Conservation (phyloP, 2,329 filamentous ascomycete species). For the Alternaria longipes region DNA sequence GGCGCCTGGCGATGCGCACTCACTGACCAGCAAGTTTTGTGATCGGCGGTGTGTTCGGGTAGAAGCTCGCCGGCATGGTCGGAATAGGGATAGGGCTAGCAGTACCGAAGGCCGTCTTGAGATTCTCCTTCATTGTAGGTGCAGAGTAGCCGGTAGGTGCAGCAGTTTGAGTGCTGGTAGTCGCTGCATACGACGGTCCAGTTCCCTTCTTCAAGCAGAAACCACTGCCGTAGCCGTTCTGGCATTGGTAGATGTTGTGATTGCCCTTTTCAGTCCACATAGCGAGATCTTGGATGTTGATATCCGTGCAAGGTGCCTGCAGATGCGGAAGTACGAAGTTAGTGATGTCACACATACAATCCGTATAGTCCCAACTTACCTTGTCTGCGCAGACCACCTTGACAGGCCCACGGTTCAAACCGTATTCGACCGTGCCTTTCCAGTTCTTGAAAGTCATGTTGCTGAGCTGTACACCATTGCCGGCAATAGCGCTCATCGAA, state of each 20-base stretch:
- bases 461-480: conserved; percentile 62
- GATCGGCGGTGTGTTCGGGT: conserved; percentile 48
- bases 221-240: conserved; percentile 60
- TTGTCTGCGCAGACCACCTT: conserved; percentile 61
- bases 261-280: conserved; percentile 63
- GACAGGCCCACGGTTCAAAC: conserved; percentile 62
- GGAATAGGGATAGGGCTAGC: conserved; percentile 54
- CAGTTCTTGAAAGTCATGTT: conserved; percentile 66
- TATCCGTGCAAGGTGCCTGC: conserved; percentile 61
- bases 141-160: conserved; percentile 53
- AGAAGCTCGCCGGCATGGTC: conserved; percentile 53
- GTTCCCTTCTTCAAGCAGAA: conserved; percentile 56
- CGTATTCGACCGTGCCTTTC: conserved; percentile 64
- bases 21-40: conserved; percentile 39
- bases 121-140: conserved; percentile 47
- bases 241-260: conserved; percentile 57
- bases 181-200: conserved; percentile 40
- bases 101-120: conserved; percentile 43
- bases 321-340: neutral
- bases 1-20: neutral
- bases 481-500: conserved; percentile 53
- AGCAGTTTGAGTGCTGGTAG: conserved; percentile 46
- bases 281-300: conserved; percentile 61
- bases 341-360: neutral
- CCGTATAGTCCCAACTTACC: neutral